phyloP scores from a whole-genome alignment of 257 asterid genomes.

The Przewalskia tangutica region DNA sequence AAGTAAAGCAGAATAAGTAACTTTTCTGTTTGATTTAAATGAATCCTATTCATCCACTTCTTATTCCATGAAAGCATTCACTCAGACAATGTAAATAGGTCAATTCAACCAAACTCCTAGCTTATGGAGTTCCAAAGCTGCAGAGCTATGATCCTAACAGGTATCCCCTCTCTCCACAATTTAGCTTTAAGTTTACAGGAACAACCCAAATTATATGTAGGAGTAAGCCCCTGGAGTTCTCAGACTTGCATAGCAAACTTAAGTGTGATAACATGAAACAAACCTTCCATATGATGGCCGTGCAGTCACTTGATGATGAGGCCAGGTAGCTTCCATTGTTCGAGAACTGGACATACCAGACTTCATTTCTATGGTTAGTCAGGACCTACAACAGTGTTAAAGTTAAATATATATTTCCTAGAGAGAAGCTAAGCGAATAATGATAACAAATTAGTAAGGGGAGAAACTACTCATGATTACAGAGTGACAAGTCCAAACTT shows the following conservation, averaged over 20 bases:
- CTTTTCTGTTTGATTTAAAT: not conserved
- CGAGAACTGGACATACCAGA: constrained; percentile 93
- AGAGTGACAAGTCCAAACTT: not conserved
- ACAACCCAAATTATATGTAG: not conserved
- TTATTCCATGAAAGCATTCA: not conserved
- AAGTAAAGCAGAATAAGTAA: not conserved
- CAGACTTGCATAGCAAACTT: not conserved
- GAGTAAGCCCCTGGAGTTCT: not conserved
- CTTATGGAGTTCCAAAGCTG: not conserved
- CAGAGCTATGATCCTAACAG: not conserved
- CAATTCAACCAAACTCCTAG: not conserved
- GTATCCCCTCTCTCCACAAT: not conserved
- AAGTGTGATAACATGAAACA: not conserved
- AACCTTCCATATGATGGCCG: constrained; percentile 90
- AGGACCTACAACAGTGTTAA: constrained; percentile 47
- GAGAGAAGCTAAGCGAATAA: not conserved
- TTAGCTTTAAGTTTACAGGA: not conserved
- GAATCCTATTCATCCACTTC: not conserved
- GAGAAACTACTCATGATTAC: not conserved
- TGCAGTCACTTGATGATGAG: constrained; percentile 78
- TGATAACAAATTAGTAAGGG: not conserved
- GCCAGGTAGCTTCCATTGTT: constrained; percentile 71
- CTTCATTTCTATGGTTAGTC: constrained; percentile 65
- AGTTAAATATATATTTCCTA: not conserved
- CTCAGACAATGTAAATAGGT: not conserved